phyloP scores from a whole-genome alignment of 352 stramenopile species.

The Peronosclerospora sorghi region DNA sequence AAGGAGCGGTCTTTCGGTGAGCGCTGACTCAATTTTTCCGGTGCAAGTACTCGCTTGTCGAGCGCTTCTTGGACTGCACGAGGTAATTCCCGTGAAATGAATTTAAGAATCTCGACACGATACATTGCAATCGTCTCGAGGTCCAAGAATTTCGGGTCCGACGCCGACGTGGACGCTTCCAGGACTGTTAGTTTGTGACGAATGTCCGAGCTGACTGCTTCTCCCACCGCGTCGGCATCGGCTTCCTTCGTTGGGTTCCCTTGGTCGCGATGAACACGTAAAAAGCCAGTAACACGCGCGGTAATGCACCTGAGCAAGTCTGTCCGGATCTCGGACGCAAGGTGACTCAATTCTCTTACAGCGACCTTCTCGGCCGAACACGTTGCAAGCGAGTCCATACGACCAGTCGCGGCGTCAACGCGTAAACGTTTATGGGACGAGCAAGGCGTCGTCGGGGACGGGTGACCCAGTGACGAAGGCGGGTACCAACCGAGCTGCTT shows the following conservation, averaged over 20 bases:
- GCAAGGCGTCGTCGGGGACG: constrained; percentile 11
- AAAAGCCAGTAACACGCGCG: constrained; percentile 47
- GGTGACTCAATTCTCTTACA: constrained; percentile 50
- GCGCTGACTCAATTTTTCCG: constrained; percentile 44
- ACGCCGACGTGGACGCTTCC: constrained; percentile 16
- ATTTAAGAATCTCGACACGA: constrained; percentile 78
- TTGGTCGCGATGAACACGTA: constrained; percentile 39
- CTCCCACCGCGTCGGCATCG: constrained; percentile 30
- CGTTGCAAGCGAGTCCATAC: constrained; percentile 2
- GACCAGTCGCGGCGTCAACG: constrained; percentile 13
- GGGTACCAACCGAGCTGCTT: constrained; percentile 19
- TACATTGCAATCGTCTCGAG: constrained; percentile 72
- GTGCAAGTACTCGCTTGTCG: constrained; percentile 44
- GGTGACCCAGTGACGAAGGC: constrained; percentile 5
- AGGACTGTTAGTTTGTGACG: constrained; percentile 44
- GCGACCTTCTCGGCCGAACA: constrained; percentile 34
- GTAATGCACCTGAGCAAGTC: constrained; percentile 62
- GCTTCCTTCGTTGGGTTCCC: constrained; percentile 14
- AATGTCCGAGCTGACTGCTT: constrained; percentile 52
- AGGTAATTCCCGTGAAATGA: constrained; percentile 67
- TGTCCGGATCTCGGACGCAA: constrained; percentile 44
- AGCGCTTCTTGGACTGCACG: constrained; percentile 59
- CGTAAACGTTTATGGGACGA: constrained; percentile 19
- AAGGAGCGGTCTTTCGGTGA: constrained; percentile 49
- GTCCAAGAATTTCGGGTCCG: constrained; percentile 25